These are phyloP conservation scores for Narthecium ossifragum DNA, from an alignment of 106 monocot species.

Conservation along the genomic window DNA sequence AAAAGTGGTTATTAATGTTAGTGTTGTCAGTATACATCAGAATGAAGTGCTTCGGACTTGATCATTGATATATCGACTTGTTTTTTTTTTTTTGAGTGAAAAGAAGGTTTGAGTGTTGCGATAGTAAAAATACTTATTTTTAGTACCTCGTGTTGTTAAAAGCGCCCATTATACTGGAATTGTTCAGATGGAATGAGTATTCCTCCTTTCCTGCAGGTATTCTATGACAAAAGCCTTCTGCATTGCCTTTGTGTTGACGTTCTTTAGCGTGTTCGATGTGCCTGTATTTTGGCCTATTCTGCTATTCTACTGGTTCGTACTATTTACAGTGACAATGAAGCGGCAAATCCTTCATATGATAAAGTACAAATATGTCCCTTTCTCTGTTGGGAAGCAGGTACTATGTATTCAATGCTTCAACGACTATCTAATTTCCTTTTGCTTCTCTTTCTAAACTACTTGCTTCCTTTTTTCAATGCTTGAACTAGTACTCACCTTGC, in stretches of 20 bases:
- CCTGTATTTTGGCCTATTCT: conserved; percentile 91
- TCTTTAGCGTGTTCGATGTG: conserved; percentile 69
- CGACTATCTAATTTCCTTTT: neutral
- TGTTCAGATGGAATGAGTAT: neutral
- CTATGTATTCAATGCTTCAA: neutral
- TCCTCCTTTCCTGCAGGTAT: conserved; percentile 46
- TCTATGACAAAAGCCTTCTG: conserved; percentile 64
- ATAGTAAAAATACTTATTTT: too few species aligned
- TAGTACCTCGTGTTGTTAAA: too few species aligned
- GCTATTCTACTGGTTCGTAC: conserved; percentile 64
- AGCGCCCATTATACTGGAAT: too few species aligned
- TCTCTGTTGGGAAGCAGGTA: conserved; percentile 80
- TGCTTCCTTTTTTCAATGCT: too few species aligned
- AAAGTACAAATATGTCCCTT: conserved; percentile 84
- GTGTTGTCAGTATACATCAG: too few species aligned
- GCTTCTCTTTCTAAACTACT: too few species aligned
- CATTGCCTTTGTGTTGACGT: conserved; percentile 67
- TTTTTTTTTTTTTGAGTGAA: too few species aligned
- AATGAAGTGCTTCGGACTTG: too few species aligned
- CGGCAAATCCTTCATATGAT: conserved; percentile 80
- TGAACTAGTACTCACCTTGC: too few species aligned
- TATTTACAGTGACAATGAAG: conserved; percentile 78
- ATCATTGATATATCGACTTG: too few species aligned
- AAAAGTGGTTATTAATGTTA: too few species aligned
- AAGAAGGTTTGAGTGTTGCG: too few species aligned